These are phyloP conservation scores for Pachysandra terminalis DNA, from an alignment of 164 flowering plant genomes.

Conservation along the genomic window DNA sequence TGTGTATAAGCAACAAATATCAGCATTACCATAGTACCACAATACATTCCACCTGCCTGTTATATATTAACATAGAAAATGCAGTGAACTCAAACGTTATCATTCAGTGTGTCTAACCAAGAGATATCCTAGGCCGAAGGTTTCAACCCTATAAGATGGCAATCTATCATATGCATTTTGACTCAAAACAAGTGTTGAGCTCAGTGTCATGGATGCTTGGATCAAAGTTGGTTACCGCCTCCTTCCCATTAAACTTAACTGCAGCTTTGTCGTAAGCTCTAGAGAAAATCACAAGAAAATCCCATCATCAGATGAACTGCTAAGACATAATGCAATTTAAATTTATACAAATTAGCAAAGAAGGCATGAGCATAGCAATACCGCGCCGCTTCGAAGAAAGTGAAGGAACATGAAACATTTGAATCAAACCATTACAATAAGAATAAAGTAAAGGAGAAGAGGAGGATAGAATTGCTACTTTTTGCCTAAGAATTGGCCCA, in stretches of 20 bases:
- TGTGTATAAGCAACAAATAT: neutral
- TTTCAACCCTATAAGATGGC: neutral
- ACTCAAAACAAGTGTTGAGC: slow-evolving; percentile 24
- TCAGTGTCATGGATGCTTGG: slow-evolving; percentile 79
- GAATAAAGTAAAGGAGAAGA: slow-evolving; percentile 75
- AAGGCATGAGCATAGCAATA: slow-evolving; percentile 18
- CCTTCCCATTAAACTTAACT: slow-evolving; percentile 93
- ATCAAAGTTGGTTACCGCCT: slow-evolving; percentile 97
- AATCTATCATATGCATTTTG: neutral
- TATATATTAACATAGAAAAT: too few relatives aligned
- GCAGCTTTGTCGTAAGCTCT: slow-evolving; percentile 99
- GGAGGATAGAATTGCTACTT: too few relatives aligned
- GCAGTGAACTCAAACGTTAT: too few relatives aligned
- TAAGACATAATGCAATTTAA: too few relatives aligned
- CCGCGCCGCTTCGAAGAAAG: slow-evolving; percentile 98
- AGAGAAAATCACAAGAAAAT: neutral
- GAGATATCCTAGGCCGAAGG: neutral
- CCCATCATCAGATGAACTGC: too few relatives aligned
- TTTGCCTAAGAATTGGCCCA: too few relatives aligned
- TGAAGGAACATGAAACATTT: slow-evolving; percentile 7
- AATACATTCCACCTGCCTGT: too few relatives aligned
- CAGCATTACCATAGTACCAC: slow-evolving; percentile 4
- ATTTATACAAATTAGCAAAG: too few relatives aligned
- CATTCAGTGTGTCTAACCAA: too few relatives aligned
- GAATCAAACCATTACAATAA: neutral